Evolutionary conservation across 805 yeast species (phyloP).

Genomic region (Yarrowia osloensis): DNA sequence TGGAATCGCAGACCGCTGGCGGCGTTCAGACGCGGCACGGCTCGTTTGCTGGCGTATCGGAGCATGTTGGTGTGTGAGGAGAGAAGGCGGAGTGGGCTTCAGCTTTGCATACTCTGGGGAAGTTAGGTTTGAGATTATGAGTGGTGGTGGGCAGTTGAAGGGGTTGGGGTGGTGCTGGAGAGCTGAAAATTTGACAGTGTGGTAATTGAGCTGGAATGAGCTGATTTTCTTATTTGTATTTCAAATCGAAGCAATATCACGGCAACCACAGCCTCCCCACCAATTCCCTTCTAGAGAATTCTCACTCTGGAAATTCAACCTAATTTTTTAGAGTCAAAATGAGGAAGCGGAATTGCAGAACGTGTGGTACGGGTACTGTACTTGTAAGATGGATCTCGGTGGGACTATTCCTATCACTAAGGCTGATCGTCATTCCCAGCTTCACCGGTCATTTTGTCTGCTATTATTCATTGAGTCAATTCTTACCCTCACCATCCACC

Average conservation of each 20-base stretch:
- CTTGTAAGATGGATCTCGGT: too few species aligned
- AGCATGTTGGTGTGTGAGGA: not conserved
- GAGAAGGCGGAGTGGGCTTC: not conserved
- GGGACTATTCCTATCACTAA: too few species aligned
- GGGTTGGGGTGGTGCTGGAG: too few species aligned
- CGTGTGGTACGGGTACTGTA: too few species aligned
- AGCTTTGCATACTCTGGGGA: not conserved
- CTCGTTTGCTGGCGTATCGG: constrained; percentile 9
- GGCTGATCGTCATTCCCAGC: too few species aligned
- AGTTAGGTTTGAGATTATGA: not conserved
- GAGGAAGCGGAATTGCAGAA: too few species aligned
- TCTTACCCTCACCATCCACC: too few species aligned
- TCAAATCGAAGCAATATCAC: too few species aligned
- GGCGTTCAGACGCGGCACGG: not conserved
- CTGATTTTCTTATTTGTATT: not conserved
- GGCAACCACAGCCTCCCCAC: too few species aligned
- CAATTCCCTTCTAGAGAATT: constrained; percentile 15
- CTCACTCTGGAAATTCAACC: not conserved
- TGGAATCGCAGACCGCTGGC: constrained; percentile 17
- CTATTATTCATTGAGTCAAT: too few species aligned
- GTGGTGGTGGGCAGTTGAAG: not conserved
- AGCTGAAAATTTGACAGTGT: not conserved
- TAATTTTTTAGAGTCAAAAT: not conserved
- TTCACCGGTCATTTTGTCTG: too few species aligned
- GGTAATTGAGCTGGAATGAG: not conserved